phyloP scores from a whole-genome alignment of 331 rosid genomes.

The Quercus phellos region DNA sequence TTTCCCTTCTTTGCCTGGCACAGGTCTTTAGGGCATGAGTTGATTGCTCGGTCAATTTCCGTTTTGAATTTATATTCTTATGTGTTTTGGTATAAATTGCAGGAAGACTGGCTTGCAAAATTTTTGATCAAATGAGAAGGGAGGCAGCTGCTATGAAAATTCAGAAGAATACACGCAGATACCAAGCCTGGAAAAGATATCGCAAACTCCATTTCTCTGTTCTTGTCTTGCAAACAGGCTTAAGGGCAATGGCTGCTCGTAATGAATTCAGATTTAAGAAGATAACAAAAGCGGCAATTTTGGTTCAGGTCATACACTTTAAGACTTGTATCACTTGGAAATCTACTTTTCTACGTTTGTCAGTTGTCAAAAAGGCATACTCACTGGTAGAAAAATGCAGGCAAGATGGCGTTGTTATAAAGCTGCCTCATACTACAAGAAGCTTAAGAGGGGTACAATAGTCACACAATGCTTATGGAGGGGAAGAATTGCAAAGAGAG shows the following conservation, averaged over 20 bases:
- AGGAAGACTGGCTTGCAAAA: slow-evolving; percentile 88
- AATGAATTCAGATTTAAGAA: slow-evolving; percentile 66
- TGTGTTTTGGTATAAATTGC: slow-evolving; percentile 25
- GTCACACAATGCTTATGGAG: slow-evolving; percentile 80
- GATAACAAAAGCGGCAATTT: slow-evolving; percentile 67
- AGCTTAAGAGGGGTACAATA: slow-evolving; percentile 75
- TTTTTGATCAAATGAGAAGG: slow-evolving; percentile 55
- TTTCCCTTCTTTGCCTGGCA: neutral
- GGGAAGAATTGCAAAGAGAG: slow-evolving; percentile 60
- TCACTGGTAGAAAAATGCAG: slow-evolving; percentile 41
- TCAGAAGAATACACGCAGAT: slow-evolving; percentile 65
- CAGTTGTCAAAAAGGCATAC: slow-evolving; percentile 14
- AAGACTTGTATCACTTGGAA: slow-evolving; percentile 18
- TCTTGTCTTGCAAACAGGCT: slow-evolving; percentile 75
- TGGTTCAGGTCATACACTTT: slow-evolving; percentile 58
- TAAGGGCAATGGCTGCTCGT: slow-evolving; percentile 75
- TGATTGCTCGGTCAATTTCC: slow-evolving; percentile 21
- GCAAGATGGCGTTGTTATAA: slow-evolving; percentile 83
- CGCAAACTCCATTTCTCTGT: slow-evolving; percentile 54
- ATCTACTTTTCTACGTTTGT: neutral
- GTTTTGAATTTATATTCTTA: slow-evolving; percentile 17
- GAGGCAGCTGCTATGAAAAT: slow-evolving; percentile 75
- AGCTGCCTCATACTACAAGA: slow-evolving; percentile 60
- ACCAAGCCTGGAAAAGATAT: slow-evolving; percentile 59
- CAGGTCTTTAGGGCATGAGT: slow-evolving; percentile 6